These are phyloP conservation scores for Microcyclosporella mali DNA, from an alignment of 2,329 filamentous ascomycete species.

Conservation along the genomic window DNA sequence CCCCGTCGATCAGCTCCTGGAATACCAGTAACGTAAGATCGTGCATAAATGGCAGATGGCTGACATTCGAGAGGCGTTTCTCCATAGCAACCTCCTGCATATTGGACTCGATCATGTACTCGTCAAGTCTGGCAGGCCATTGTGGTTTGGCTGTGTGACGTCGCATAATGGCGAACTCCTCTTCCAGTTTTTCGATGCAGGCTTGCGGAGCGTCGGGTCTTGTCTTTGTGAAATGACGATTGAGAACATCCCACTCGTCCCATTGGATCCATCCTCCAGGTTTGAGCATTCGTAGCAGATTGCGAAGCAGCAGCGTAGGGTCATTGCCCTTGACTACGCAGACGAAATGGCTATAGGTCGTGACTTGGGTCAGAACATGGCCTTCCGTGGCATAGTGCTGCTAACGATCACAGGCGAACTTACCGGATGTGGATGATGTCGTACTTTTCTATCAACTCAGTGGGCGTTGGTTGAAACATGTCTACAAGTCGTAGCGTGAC, in stretches of 20 bases:
- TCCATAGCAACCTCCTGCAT: constrained; percentile 16
- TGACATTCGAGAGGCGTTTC: constrained; percentile 15
- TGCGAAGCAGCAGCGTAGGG: constrained; percentile 16
- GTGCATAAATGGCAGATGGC: constrained; percentile 18
- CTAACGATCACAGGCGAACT: too few species aligned
- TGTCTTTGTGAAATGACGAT: constrained; percentile 17
- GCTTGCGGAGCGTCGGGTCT: constrained; percentile 6
- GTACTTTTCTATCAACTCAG: constrained; percentile 14
- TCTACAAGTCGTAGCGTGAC: constrained; percentile 17
- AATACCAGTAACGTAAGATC: constrained; percentile 18
- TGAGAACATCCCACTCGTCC: constrained; percentile 19
- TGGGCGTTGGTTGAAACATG: constrained; percentile 13
- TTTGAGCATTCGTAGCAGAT: constrained; percentile 18
- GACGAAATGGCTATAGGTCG: constrained; percentile 22
- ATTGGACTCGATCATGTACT: constrained; percentile 16
- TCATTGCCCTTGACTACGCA: constrained; percentile 21
- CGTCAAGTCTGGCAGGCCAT: constrained; percentile 15
- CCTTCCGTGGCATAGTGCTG: too few species aligned
- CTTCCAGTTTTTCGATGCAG: constrained; percentile 18
- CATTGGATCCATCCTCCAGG: constrained; percentile 20
- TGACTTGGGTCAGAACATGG: too few species aligned
- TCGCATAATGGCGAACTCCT: constrained; percentile 15
- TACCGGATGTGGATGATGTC: constrained; percentile 26
- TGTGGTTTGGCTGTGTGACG: constrained; percentile 13
- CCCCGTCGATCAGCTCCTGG: constrained; percentile 19